Evolutionary conservation across 1,284 basidiomycete species (phyloP), one percentile per base, ranked within the genome.

Genomic region (Ceratobasidium sp.): DNA sequence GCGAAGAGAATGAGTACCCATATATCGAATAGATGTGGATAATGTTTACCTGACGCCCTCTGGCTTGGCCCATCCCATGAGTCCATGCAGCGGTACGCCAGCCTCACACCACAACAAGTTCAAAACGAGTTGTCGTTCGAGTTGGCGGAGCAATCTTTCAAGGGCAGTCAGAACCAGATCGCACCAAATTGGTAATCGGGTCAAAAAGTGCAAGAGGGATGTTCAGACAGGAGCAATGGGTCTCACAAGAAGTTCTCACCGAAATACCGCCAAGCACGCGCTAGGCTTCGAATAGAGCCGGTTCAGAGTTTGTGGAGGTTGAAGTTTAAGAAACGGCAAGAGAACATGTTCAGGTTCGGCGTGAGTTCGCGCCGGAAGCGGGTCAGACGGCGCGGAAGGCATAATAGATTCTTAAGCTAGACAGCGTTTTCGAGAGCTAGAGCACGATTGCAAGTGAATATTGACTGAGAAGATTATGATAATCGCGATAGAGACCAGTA

Each of bases 211-310:
- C 33, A 33, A 33, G 33, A 33, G 1, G 33, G 33, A 4, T 33
- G 33, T 33, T 33, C 33, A 33, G 33, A 33, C 33, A 33, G 33
- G 33, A 33, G 33, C 33, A 33, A 33, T 33, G 33, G 23, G 69
- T 26, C 64, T 79, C 39, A 53, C 64, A 55, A 63, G 56, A 9
- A 33, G 71, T 23, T 64, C 83, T 82, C 81, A 95, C 95, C 97
- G 92, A 85, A 98, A 97, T 84, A 99, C 93, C 60, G 96, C 95
- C 49, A 99, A 90, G 86, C 97, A 98, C 84, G 95, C 94, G 1
- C 96, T 97, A 26, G 97, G 97, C 23, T 92, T 91, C 82, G 93
- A 90, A 85, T 98, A 99, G 67, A 99, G 88, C 66, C 95, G 90
- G 67, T 91, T 94, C 78, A 97, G 88, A 55, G 94, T 94, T 68